Percentiles rank a stretch among this genome's conserved stretches.
phyloP scores from a whole-genome alignment of 2,329 filamentous ascomycete species.

The Fusarium gaditjirri region DNA sequence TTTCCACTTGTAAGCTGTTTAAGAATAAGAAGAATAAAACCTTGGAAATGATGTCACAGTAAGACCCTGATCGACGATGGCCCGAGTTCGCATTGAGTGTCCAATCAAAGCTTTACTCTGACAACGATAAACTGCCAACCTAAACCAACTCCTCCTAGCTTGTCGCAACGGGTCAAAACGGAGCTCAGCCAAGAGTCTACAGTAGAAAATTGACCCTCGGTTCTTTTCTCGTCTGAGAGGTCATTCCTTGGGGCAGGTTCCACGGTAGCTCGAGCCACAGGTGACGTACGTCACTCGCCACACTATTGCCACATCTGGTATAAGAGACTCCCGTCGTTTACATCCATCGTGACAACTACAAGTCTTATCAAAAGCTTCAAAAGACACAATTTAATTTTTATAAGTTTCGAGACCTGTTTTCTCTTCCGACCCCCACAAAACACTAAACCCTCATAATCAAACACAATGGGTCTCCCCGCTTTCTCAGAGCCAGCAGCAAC shows the following conservation, averaged over 20 bases:
- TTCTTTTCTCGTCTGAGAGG: neutral
- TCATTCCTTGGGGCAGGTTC: neutral
- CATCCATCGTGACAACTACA: neutral
- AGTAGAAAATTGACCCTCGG: neutral
- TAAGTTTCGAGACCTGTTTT: neutral
- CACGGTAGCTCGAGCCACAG: constrained; percentile 39
- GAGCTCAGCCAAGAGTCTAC: neutral
- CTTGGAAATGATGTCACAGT: constrained; percentile 24
- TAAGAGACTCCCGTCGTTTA: constrained; percentile 31
- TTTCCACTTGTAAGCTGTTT: neutral
- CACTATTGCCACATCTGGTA: constrained; percentile 38
- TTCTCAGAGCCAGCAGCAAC: constrained; percentile 23
- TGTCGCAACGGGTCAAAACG: neutral
- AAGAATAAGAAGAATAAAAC: neutral
- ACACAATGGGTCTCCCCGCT: constrained; percentile 46
- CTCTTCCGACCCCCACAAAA: neutral
- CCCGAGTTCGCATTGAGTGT: neutral
- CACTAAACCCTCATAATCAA: neutral
- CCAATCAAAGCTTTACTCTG: constrained; percentile 24
- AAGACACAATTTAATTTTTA: neutral
- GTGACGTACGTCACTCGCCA: constrained; percentile 45
- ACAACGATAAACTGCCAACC: neutral
- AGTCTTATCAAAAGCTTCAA: neutral
- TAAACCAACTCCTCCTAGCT: neutral
- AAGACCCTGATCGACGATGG: constrained; percentile 25